Evolutionary conservation across 2,329 filamentous ascomycete species (phyloP).

Genomic region (Alternaria sp.): DNA sequence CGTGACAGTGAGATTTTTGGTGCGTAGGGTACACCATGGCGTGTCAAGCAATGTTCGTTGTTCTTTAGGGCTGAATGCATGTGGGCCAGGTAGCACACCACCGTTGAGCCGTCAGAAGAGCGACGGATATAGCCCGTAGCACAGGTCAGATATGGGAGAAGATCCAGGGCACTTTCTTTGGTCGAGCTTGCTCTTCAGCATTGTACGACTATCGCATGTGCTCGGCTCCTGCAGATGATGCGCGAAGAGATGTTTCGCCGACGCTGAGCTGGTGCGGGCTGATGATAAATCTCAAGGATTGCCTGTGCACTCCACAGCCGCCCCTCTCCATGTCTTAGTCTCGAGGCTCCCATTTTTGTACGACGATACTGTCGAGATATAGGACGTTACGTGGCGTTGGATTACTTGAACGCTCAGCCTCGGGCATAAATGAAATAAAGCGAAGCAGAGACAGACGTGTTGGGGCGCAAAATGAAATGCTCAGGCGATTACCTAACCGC

Average conservation of each 20-base stretch:
- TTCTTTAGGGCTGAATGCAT: constrained; percentile 16
- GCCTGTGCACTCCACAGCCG: constrained; percentile 7
- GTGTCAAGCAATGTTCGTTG: constrained; percentile 17
- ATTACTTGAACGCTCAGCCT: constrained; percentile 20
- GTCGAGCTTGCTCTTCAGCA: neutral
- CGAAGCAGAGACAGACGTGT: neutral
- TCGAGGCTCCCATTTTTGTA: neutral
- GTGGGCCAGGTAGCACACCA: constrained; percentile 20
- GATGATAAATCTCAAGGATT: constrained; percentile 7
- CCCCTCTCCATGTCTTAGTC: constrained; percentile 7
- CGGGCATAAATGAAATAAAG: constrained; percentile 4
- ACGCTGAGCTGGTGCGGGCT: constrained; percentile 14
- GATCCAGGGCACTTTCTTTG: constrained; percentile 4
- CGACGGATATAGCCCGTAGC: constrained; percentile 1
- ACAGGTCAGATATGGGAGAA: constrained; percentile 13
- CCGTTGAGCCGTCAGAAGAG: constrained; percentile 12
- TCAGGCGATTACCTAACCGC: neutral
- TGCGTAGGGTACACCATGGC: constrained; percentile 12
- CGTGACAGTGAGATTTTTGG: constrained; percentile 13
- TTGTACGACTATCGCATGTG: constrained; percentile 13
- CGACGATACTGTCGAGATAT: constrained; percentile 8
- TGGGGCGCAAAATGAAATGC: neutral
- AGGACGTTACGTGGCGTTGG: constrained; percentile 1
- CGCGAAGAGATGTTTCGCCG: neutral
- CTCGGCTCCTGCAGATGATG: constrained; percentile 8